Evolutionary conservation across 2,329 filamentous ascomycete genomes (phyloP).

Genomic region (Colletotrichum phormii): DNA sequence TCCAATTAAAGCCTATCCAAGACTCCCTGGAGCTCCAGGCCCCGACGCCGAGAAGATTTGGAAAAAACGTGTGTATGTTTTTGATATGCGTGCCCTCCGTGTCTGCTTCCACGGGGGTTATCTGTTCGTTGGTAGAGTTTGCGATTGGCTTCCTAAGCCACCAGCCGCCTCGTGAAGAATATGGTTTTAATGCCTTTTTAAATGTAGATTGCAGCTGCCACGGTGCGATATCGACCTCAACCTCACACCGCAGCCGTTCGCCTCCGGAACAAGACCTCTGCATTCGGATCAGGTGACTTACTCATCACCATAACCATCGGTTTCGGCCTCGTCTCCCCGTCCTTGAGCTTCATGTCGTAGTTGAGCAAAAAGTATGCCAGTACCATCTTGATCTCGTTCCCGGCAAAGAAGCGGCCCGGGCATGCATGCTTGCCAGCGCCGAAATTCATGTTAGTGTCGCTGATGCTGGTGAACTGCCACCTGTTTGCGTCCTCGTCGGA

Average conservation of each 20-base stretch:
- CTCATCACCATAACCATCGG: conserved; percentile 52
- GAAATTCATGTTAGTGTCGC: conserved; percentile 58
- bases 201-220: background rate
- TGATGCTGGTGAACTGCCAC: conserved; percentile 56
- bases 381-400: conserved; percentile 58
- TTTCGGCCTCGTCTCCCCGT: conserved; percentile 52
- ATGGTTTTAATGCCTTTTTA: background rate
- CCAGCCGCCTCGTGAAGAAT: background rate
- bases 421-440: conserved; percentile 61
- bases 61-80: background rate
- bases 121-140: background rate
- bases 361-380: conserved; percentile 54
- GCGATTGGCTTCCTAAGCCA: background rate
- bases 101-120: background rate
- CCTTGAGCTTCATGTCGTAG: conserved; percentile 55
- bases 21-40: conserved; percentile 28
- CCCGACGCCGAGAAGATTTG: conserved; percentile 6
- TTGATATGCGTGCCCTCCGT: background rate
- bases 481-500: conserved; percentile 51
- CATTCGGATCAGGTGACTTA: conserved; percentile 55
- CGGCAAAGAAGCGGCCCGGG: conserved; percentile 60
- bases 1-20: conserved; percentile 7
- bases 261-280: conserved; percentile 53
- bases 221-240: too few relatives aligned
- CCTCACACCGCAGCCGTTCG: conserved; percentile 40